Evolutionary conservation across 768 basidiomycete species (phyloP), one percentile per base, ranked within the genome.

Genomic region (Hirschioporus abietinus): DNA sequence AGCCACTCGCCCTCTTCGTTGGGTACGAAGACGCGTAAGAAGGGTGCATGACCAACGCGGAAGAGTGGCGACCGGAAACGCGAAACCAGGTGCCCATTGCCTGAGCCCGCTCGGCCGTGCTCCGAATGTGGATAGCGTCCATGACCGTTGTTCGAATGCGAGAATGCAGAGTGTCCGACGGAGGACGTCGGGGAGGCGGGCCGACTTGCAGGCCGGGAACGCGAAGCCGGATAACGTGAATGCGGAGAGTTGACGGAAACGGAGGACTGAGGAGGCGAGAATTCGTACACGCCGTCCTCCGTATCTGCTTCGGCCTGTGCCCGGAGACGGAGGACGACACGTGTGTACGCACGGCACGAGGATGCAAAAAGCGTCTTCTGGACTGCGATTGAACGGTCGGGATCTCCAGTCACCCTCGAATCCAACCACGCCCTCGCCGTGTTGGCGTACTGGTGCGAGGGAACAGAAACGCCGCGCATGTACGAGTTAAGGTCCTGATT

Each of bases 1-100:
- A 95, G 78, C 93, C 93, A 95, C 69, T 90, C 88, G 7, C 92
- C 92, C 64, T 93, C 92, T 0, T 90, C 90, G 9, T 90, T 92
- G 23, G 92, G 93, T 3, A 95, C 90, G 71, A 93, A 95, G 36
- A 92, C 90, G 24, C 91, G 80, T 68, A 95, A 72, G 23, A 94
- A 78, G 25, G 92, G 91, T 1, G 93, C 92, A 17, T 92, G 88
- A 18, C 88, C 83, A 9, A 82, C 74, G 34, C 86, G 81, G 80
- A 88, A 89, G 64, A 95, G 79, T 7, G 93, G 90, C 0, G 90
- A 93, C 58, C 79, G 83, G 81, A 90, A 92, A 25, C 64, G 42
- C 18, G 60, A 64, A 59, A 35, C 64, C 24, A 71, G 27, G 24
- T 24, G 25, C 34, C 23, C 30, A 57, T 35, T 59, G 67, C 66